phyloP scores from a whole-genome alignment of 2,329 filamentous ascomycete genomes.

The Amphichorda felina region DNA sequence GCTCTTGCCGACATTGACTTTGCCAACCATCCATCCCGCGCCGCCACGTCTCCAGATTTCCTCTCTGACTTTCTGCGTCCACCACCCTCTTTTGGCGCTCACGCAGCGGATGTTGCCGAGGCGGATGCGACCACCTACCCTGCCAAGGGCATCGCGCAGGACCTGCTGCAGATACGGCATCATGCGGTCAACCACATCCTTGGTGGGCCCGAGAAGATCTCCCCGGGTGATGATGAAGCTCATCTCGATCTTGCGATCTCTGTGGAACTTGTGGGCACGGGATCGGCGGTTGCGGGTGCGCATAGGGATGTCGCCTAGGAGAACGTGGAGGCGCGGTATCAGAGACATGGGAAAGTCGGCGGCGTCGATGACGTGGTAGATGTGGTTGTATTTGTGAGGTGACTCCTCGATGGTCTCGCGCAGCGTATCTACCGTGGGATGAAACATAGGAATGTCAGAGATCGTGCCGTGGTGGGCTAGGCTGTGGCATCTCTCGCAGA shows the following conservation, averaged over 20 bases:
- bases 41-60: conserved; percentile 76
- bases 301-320: conserved; percentile 60
- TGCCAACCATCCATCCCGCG: conserved; percentile 93
- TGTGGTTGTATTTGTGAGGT: conserved; percentile 80
- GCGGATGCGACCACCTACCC: conserved; percentile 56
- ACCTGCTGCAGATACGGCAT: conserved; percentile 78
- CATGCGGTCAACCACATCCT: conserved; percentile 71
- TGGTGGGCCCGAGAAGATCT: conserved; percentile 74
- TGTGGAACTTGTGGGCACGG: conserved; percentile 50
- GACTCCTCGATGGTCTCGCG: conserved; percentile 79
- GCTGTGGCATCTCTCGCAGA: conserved; percentile 82
- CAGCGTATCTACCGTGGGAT: conserved; percentile 72
- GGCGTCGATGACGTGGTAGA: conserved; percentile 91
- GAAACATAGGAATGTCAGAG: conserved; percentile 50
- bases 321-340: conserved; percentile 60
- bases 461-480: conserved; percentile 58
- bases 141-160: conserved; percentile 63
- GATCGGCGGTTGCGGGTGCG: conserved; percentile 74
- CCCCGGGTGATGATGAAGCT: conserved; percentile 86
- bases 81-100: conserved; percentile 79
- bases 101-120: conserved; percentile 81
- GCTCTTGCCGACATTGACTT: conserved; percentile 95
- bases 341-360: conserved; percentile 96
- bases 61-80: conserved; percentile 77
- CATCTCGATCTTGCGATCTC: conserved; percentile 61